Base-by-base conservation (phyloP, 1,284 basidiomycete genomes). In the Sanguinoderma infundibulare region DNA sequence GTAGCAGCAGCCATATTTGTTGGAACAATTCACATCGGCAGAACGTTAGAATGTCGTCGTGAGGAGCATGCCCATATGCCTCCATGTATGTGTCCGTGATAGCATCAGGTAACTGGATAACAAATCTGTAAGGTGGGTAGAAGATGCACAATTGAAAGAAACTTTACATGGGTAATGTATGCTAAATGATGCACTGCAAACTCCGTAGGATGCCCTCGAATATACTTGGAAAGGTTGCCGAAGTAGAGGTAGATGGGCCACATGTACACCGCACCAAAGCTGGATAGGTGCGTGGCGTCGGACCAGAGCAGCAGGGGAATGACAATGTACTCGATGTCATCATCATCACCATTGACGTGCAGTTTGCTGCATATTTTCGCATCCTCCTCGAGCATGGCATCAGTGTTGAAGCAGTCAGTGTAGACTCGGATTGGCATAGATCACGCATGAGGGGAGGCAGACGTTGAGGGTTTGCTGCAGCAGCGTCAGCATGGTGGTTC, bases 121-220 rank as follows among this genome's bases (percentile, higher is more conserved):
- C 17, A 5, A n/a, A 3, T 3, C 20, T 1, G 20, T 22, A n/a
- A 8, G 1, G 17, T 15, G 39, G 28, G 5, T 5, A 55, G 34
- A 6, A 35, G 34, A 14, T 7, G 34, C 34, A 6, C 6, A 35
- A 6, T 35, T 35, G 34, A 35, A 35, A 28, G 6, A 5, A 35
- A 7, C 49, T 57, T 30, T 51, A 76, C 72, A 7, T 63, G 67
- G 2, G 75, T 75, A 2, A 79, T 67, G 55, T 74, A 75, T 3
- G 72, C 75, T 0, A 77, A 12, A 53, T 70, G 67, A 38, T 70
- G 66, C 3, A 55, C 57, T 8, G 62, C 49, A 20, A 61, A 50
- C 10, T 34, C 38, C 0, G 50, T 52, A 6, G 68, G 70, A 39
- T 64, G 62, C 15, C 51, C 49, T 0, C 69, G 66, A 8, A 63